These are phyloP conservation scores for Linnemannia elongata DNA, from an alignment of 192 early-diverging fungal genomes.

Conservation along the genomic window DNA sequence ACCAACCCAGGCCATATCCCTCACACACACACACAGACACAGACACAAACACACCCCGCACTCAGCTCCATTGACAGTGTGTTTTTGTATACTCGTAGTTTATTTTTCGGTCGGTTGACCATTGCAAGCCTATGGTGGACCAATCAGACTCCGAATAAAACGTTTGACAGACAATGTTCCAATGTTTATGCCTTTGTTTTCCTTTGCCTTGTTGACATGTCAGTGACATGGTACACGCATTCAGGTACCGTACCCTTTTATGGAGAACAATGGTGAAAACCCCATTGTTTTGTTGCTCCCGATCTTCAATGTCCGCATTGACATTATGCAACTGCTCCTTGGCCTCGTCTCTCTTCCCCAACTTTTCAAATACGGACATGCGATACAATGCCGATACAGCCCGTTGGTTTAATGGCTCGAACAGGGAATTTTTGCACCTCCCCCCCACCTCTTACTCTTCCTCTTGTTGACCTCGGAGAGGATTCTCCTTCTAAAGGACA, in stretches of 20 bases:
- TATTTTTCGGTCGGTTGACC: conserved; percentile 3
- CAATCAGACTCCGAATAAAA: conserved; percentile 1
- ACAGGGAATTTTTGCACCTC: not conserved
- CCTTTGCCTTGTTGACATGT: not conserved
- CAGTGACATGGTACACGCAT: too few species aligned
- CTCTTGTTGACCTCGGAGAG: not conserved
- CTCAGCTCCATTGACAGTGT: too few species aligned
- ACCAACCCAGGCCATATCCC: not conserved
- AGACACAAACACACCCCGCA: too few species aligned
- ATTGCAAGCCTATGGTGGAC: not conserved
- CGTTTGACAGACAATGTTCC: not conserved
- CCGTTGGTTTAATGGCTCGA: not conserved
- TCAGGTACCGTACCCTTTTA: too few species aligned
- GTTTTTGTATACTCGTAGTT: not conserved
- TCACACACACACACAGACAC: too few species aligned
- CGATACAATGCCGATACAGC: not conserved
- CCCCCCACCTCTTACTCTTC: not conserved
- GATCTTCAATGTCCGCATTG: conserved; percentile 1
- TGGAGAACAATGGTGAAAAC: not conserved
- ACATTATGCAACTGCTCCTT: not conserved
- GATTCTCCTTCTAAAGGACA: not conserved
- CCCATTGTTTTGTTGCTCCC: too few species aligned
- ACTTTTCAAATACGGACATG: not conserved
- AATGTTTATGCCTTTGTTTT: not conserved
- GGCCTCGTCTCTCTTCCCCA: not conserved